Evolutionary conservation across 2,329 filamentous ascomycete genomes (phyloP), one percentile per base, ranked within the genome.

Genomic region (Fusarium virguliforme): DNA sequence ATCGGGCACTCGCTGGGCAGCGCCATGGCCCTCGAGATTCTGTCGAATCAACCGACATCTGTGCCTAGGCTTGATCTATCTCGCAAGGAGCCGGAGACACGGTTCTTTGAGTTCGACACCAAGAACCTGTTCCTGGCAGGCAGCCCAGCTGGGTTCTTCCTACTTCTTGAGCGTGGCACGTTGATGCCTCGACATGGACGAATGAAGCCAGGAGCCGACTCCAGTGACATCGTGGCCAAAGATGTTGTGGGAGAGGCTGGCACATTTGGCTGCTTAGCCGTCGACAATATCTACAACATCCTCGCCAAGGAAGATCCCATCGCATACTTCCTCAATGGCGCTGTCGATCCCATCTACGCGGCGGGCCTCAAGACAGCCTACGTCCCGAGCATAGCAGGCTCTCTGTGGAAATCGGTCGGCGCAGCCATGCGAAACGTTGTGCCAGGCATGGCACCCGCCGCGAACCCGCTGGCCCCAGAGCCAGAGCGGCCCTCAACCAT

Each of bases 261-360:
- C 32, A 89, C 86, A 6, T 97, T 97, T 79, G 96, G 96, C 18
- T 98, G 96, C 79, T 84, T 98, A 30, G 94, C 95, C 1, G 92
- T 98, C 2, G 94, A 98, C 82, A 99, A 98, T 79, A 88, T 99
- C 62, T 99, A 98, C 85, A 99, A 99, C 76, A 88, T 99, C 70
- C 89, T 98, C 78, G 84, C 88, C 40, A 86, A 85, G 67, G 87
- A 90, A 73, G 89, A 90, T 74, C 88, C 96, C 2, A 97, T 99
- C 62, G 94, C 95, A 1, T 98, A 98, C 79, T 88, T 95, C 15
- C 88, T 98, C 64, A 99, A 98, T 75, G 94, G 95, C 24, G 92
- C 95, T 4, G 91, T 98, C 43, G 96, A 99, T 79, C 88, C 90
- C 5, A 85, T 87, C 24, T 97, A 97, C 74, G 91, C 95, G 0